Evolutionary conservation across 495 filamentous ascomycete genomes (phyloP), one percentile per base, ranked within the genome.

Genomic region (Tuber brumale): DNA sequence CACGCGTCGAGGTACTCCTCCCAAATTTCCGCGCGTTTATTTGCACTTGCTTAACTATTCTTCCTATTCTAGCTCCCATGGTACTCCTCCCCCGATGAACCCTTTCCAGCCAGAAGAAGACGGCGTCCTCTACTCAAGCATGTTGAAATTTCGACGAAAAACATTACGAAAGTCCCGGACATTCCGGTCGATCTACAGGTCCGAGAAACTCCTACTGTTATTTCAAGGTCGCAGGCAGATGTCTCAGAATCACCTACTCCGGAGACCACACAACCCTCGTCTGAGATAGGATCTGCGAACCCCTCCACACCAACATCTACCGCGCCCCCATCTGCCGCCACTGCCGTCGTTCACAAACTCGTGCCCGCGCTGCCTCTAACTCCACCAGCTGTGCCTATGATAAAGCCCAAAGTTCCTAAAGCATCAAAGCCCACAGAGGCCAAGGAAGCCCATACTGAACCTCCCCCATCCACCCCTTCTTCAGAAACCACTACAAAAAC

Each of bases 61-160:
- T 75, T 44, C 16, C 43, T 69, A 48, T n/a, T 77, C 57, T 74
- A 77, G 78, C 74, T 83, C 16, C 81, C 81, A 76, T 83, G 81
- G 81, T 76, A 76, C 37, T 82, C 81, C 57, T 81, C 78, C 6
- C 81, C 81, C 8, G 70, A 79, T 27, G 74, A 76, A 70, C 69
- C 78, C 35, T 83, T 82, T 61, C 81, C 78, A n/a, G 69, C 57
- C 21, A 72, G 77, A 35, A 80, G 72, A 41, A 72, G 77, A 39
- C 76, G 78, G 31, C 77, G 57, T 35, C 57, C 57, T 19, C 3
- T 66, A 4, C 57, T 35, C 57, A 35, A 35, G 14, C 14, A 35
- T 18, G 16, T 8, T 16, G 57, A 66, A 19, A 18, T n/a, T 35
- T 35, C 27, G 31, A 66, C 27, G 18, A 66, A 31, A 66, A 35